These are phyloP conservation scores for Galium porrigens DNA, from an alignment of 305 asterid genomes.

Conservation along the genomic window DNA sequence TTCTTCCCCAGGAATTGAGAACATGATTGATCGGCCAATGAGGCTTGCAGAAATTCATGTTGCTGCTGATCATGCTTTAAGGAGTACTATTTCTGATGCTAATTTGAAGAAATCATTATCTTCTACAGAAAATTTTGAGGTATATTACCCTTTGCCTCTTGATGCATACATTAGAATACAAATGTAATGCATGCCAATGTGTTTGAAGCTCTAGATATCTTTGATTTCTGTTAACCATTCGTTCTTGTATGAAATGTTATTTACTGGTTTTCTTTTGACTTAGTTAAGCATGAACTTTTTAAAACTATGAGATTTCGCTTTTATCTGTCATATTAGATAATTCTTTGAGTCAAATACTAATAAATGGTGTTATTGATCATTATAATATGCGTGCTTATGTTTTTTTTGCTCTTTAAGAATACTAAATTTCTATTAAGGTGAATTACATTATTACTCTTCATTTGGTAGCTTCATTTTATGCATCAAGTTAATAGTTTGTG, in stretches of 20 bases:
- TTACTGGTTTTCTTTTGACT: not conserved
- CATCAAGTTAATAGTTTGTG: slow-evolving; percentile 11
- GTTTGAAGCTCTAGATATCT: not conserved
- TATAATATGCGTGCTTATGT: not conserved
- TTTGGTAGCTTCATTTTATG: slow-evolving; percentile 11
- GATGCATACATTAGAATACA: not conserved
- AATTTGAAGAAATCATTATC: slow-evolving; percentile 62
- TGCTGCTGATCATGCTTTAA: slow-evolving; percentile 89
- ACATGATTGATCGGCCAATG: slow-evolving; percentile 78
- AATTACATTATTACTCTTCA: not conserved
- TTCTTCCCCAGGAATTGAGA: slow-evolving; percentile 77
- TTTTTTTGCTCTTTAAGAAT: not conserved
- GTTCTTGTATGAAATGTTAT: not conserved
- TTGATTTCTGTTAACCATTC: not conserved
- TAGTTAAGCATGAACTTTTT: not conserved
- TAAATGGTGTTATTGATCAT: not conserved
- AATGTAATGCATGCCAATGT: not conserved
- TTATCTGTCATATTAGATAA: not conserved
- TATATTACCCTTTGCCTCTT: slow-evolving; percentile 20
- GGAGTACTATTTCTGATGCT: slow-evolving; percentile 55
- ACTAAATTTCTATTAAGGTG: not conserved
- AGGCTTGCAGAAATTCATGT: slow-evolving; percentile 88
- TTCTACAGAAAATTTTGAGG: slow-evolving; percentile 78
- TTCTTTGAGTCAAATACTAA: not conserved
- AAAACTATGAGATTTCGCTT: not conserved